Evolutionary conservation across 768 basidiomycete species (phyloP).

Genomic region (Lactarius akahatsu): DNA sequence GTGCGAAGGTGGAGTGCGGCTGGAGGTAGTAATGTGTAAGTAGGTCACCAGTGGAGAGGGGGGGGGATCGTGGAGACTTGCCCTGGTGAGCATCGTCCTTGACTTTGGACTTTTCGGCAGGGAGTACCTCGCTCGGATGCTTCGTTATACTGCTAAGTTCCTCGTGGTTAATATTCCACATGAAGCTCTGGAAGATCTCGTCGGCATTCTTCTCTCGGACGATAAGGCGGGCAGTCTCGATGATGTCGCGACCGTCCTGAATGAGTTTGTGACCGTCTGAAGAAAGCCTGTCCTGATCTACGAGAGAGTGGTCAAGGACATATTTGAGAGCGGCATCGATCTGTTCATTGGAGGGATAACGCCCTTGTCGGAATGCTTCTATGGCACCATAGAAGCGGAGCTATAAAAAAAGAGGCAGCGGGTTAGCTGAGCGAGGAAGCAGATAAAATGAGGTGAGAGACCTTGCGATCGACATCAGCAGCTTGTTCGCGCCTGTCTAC

Average conservation of each 20-base stretch:
- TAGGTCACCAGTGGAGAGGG: background rate
- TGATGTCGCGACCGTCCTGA: conserved; percentile 73
- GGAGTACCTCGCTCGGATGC: conserved; percentile 41
- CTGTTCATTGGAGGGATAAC: conserved; percentile 77
- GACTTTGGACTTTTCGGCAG: conserved; percentile 55
- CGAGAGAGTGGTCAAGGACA: conserved; percentile 55
- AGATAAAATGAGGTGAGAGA: conserved; percentile 25
- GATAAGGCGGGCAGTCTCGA: conserved; percentile 68
- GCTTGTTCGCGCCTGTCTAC: conserved; percentile 59
- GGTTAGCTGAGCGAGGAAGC: conserved; percentile 7
- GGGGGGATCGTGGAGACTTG: conserved; percentile 34
- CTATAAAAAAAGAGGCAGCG: conserved; percentile 33
- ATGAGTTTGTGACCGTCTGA: conserved; percentile 75
- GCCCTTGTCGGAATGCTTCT: conserved; percentile 75
- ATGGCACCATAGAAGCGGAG: conserved; percentile 79
- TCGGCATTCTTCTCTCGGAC: conserved; percentile 86
- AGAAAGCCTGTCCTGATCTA: conserved; percentile 66
- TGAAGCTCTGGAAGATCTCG: conserved; percentile 88
- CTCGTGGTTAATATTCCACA: conserved; percentile 73
- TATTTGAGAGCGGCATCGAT: conserved; percentile 73
- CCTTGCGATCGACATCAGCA: conserved; percentile 80
- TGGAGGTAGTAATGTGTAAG: conserved; percentile 31
- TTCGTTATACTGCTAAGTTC: conserved; percentile 44
- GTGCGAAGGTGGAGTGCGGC: conserved; percentile 87
- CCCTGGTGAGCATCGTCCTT: conserved; percentile 64